Conservation (phyloP, 345 rosid genomes). For the Gossypium rotundifolium region DNA sequence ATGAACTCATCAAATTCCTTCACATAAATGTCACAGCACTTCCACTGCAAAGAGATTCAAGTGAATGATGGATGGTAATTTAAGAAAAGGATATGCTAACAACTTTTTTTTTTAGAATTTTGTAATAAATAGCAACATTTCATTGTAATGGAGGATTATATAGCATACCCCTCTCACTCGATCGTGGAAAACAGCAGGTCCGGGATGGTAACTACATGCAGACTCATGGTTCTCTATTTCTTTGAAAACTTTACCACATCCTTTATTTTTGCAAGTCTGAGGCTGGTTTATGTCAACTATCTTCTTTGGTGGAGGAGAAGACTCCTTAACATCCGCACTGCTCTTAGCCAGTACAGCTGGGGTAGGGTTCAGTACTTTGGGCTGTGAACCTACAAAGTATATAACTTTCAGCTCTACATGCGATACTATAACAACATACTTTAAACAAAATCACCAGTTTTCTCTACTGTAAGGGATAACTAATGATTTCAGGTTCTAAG, state of each 20-base stretch:
- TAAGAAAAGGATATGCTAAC: neutral
- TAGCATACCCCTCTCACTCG: slow-evolving; percentile 64
- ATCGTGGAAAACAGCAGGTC: slow-evolving; percentile 92
- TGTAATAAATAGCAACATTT: neutral
- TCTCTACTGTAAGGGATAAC: neutral
- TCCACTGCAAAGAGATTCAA: slow-evolving; percentile 57
- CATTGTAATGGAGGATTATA: neutral
- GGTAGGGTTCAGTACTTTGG: slow-evolving; percentile 24
- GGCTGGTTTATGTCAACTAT: slow-evolving; percentile 60
- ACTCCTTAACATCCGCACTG: slow-evolving; percentile 16
- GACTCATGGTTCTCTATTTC: slow-evolving; percentile 80
- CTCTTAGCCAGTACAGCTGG: slow-evolving; percentile 26
- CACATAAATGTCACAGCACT: slow-evolving; percentile 81
- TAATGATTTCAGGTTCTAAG: neutral
- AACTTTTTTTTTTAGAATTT: neutral
- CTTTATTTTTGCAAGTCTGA: slow-evolving; percentile 76
- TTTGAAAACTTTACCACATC: slow-evolving; percentile 76
- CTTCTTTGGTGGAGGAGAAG: slow-evolving; percentile 40
- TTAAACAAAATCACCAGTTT: neutral
- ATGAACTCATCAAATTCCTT: slow-evolving; percentile 96
- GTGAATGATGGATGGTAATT: neutral
- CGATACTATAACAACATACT: neutral
- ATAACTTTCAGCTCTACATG: slow-evolving; percentile 4
- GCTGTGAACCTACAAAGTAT: slow-evolving; percentile 52
- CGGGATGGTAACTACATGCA: slow-evolving; percentile 89